Evolutionary conservation across 164 flowering plant genomes (phyloP), one percentile per base, ranked within the genome.

Genomic region (Chimonanthus salicifolius): DNA sequence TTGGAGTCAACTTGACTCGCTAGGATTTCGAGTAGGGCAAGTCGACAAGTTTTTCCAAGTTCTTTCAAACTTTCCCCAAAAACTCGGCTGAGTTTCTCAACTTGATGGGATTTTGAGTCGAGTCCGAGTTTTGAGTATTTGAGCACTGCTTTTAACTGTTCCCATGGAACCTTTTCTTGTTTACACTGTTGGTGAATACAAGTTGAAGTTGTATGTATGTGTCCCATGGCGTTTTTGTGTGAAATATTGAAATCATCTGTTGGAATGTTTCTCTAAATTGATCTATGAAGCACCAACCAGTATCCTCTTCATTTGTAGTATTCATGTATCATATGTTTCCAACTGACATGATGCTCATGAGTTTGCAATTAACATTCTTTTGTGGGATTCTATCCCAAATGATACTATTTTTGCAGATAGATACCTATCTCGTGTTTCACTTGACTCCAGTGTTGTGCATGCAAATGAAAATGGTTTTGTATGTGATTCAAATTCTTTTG

Each of bases 351-450:
- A 33, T 33, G 33, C 33, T 33, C 33, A 33, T 33, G 33, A 33
- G 33, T 33, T 11, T 54, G 4, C 60, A 54, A 54, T 10, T 54
- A 54, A 9, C 16, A 11, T 51, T 9, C 3, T 54, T 54, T 54
- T 66, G 13, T 45, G 10, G n/a, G 6, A 69, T 69, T 69, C 72
- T 84, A 77, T 74, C n/a, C 62, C 62, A 2, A 4, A 45, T 49
- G 60, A 49, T 44, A 66, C 33, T 74, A 3, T 72, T 64, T 50
- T 75, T 84, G 83, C 91, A 95, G 99, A 90, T 82, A 84, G 78
- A 70, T 95, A 90, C 80, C 44, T 90, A 62, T 80, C 89, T n/a
- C 80, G 78, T 76, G 58, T 64, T 47, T 85, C 85, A 68, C 73
- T 82, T 72, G 94, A 90, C 74, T 68, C 85, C 68, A 80, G 76